A percentile compares a stretch with the other conserved stretches of the same genome.
These are phyloP conservation scores for Corchorus capsularis DNA, from an alignment of 345 rosid genomes.

Conservation along the genomic window DNA sequence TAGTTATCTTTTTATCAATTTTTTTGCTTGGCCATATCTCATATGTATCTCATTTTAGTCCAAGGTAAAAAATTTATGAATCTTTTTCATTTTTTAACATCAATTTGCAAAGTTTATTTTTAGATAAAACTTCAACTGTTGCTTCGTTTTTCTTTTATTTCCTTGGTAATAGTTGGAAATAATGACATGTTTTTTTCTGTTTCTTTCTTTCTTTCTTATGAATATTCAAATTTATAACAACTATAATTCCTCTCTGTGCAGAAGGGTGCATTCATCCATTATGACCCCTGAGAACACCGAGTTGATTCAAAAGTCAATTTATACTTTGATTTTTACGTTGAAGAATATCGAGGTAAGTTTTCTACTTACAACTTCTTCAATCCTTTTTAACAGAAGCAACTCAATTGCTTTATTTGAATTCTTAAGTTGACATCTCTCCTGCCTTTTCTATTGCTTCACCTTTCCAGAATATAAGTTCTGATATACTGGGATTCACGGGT, in stretches of 20 bases:
- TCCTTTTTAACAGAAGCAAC: not conserved
- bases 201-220: not conserved
- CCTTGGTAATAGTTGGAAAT: not conserved
- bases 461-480: slow-evolving; percentile 93
- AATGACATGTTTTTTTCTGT: not conserved
- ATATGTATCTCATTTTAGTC: not conserved
- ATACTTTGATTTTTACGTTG: slow-evolving; percentile 83
- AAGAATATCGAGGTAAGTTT: slow-evolving; percentile 86
- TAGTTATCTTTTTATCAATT: not conserved
- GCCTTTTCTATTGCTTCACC: slow-evolving; percentile 14
- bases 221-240: not conserved
- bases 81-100: not conserved
- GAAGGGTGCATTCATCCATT: slow-evolving; percentile 72
- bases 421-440: not conserved
- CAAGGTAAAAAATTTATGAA: not conserved
- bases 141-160: no score
- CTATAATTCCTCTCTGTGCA: slow-evolving; percentile 28
- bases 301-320: slow-evolving; percentile 77
- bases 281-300: slow-evolving; percentile 96
- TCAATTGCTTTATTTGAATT: not conserved
- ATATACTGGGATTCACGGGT: slow-evolving; percentile 96
- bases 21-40: not conserved
- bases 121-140: not conserved
- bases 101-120: not conserved
- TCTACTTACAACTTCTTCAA: not conserved